Conservation (phyloP, 805 yeast species). For the Candida broadrunensis region DNA sequence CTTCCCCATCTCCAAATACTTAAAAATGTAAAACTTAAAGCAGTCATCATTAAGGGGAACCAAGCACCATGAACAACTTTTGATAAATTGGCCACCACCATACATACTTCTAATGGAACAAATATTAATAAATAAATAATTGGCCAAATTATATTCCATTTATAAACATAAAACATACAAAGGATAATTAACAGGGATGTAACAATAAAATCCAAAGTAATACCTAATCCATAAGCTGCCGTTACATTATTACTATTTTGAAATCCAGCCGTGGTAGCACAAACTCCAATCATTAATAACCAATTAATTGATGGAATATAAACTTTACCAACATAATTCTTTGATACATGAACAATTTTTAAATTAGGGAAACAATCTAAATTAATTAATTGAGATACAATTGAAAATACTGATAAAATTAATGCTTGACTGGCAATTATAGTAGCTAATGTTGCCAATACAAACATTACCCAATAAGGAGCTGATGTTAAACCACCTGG, state of each 20-base stretch:
- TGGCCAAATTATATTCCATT: slow-evolving; percentile 31
- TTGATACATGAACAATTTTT: slow-evolving; percentile 44
- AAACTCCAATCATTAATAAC: slow-evolving; percentile 49
- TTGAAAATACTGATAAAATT: slow-evolving; percentile 53
- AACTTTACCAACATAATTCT: slow-evolving; percentile 45
- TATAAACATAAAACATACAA: slow-evolving; percentile 44
- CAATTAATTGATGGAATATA: slow-evolving; percentile 52
- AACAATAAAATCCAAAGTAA: slow-evolving; percentile 51
- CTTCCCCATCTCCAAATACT: slow-evolving; percentile 50
- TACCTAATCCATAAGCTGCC: slow-evolving; percentile 61
- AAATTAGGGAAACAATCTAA: slow-evolving; percentile 55
- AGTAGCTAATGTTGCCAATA: slow-evolving; percentile 51
- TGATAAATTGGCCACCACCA: slow-evolving; percentile 47
- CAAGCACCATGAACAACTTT: slow-evolving; percentile 61
- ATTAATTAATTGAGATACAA: slow-evolving; percentile 49
- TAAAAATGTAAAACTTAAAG: slow-evolving; percentile 34
- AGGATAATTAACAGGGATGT: slow-evolving; percentile 47
- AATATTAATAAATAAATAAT: slow-evolving; percentile 35
- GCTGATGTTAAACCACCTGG: slow-evolving; percentile 48
- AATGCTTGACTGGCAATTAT: slow-evolving; percentile 62
- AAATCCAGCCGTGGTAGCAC: slow-evolving; percentile 52
- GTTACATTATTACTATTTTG: slow-evolving; percentile 48
- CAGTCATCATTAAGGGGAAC: slow-evolving; percentile 52
- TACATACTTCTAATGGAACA: slow-evolving; percentile 44
- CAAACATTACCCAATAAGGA: slow-evolving; percentile 50